Base-by-base conservation (phyloP, 805 yeast species). In the Hemisphaericaspora nanyangensis region DNA sequence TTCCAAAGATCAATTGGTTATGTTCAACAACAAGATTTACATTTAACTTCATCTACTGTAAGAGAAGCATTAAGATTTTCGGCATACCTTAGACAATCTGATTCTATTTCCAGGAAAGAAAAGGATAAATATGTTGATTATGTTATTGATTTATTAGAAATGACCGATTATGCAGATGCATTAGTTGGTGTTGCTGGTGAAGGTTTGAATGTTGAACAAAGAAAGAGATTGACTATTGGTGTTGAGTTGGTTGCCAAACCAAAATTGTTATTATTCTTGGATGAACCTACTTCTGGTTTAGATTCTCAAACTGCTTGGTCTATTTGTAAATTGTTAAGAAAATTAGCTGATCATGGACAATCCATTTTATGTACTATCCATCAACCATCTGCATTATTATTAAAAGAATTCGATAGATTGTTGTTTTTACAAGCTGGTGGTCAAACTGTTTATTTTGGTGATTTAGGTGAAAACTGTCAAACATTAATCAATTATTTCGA, bases 11-110 rank as follows among this genome's bases (percentile, higher is more conserved):
- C 83, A 5, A 82, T 85, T 52, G 91, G 91, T 40, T 83, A 82
- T 55, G 88, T 80, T 25, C 87, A 84, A 60, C 91, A 83, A 61
- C 88, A 82, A 53, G 90, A 83, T 69, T 63, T 83, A 46, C 91
- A 83, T 57, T 64, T 82, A 55, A 72, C 76, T 25, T 76, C 79
- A 31, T 63, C 80, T 13, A 80, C 90, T 29, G 90, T 83, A 10
- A 74, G 88, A 48, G 91, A 83, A 58, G 78, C 89, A 4, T 68
- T 83, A 44, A 65, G 70, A 37, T 83, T 83, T 58, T 76, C 87
- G 35, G 90, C 90, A 16, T 66, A 76, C 44, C 65, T 83, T 52
- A 79, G 91, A 62, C 87, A 80, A 59, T 85, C 88, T n/a, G 57
- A 61, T 11, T 49, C 63, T 30, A 77, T 74, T 16, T 71, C 85